phyloP scores from a whole-genome alignment of 108 stramenopile genomes.

The Cyclotella atomus region DNA sequence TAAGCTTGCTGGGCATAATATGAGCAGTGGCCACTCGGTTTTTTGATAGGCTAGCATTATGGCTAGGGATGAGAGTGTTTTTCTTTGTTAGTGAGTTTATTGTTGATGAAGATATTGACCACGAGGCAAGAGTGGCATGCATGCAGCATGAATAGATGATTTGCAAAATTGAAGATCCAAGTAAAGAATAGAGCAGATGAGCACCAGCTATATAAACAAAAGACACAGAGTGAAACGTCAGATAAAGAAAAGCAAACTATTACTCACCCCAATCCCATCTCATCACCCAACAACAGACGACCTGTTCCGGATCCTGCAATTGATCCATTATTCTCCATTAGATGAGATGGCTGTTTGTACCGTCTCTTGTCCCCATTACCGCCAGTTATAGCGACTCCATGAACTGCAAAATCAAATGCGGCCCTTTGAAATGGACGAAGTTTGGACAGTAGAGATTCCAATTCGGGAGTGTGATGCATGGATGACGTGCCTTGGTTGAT shows the following conservation, averaged over 20 bases:
- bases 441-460: slow-evolving; percentile 44
- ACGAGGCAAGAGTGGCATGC: too few species aligned
- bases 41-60: slow-evolving; percentile 67
- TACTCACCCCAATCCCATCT: slow-evolving; percentile 88
- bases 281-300: slow-evolving; percentile 85
- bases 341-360: neutral
- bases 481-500: neutral
- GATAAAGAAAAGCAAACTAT: too few species aligned
- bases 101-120: neutral
- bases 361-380: neutral
- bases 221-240: too few species aligned
- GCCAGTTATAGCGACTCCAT: slow-evolving; percentile 37
- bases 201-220: too few species aligned
- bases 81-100: slow-evolving; percentile 23
- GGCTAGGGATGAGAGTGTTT: slow-evolving; percentile 86
- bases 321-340: neutral
- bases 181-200: too few species aligned
- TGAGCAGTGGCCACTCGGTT: slow-evolving; percentile 88
- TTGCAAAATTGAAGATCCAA: too few species aligned
- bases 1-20: slow-evolving; percentile 86
- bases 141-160: too few species aligned
- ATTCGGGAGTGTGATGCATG: slow-evolving; percentile 1
- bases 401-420: slow-evolving; percentile 69
- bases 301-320: slow-evolving; percentile 60
- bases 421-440: slow-evolving; percentile 74